These are phyloP conservation scores for Euphorbia schlechtendalii DNA, from an alignment of 441 rosid species.

Conservation along the genomic window DNA sequence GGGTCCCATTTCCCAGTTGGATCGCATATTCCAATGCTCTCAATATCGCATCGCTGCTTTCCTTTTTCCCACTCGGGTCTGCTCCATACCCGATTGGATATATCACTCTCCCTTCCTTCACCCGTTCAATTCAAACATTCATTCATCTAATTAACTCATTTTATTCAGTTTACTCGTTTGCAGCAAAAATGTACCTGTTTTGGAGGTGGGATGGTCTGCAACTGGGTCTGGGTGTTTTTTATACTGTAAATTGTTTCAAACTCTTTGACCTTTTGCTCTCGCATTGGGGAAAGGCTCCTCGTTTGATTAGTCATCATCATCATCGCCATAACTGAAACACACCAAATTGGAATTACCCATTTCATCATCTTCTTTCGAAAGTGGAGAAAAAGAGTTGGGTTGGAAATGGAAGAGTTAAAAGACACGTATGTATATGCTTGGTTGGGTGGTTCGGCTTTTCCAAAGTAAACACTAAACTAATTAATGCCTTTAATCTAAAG, in stretches of 20 bases:
- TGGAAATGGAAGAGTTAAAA: too few species aligned
- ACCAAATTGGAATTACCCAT: background rate
- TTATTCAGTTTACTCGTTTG: background rate
- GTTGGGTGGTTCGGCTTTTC: too few species aligned
- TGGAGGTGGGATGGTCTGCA: background rate
- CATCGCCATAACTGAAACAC: background rate
- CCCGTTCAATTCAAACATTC: too few species aligned
- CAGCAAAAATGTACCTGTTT: background rate
- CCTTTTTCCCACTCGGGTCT: conserved; percentile 61
- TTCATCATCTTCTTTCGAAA: too few species aligned
- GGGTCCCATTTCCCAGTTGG: conserved; percentile 23
- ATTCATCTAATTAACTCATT: background rate
- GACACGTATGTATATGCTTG: too few species aligned
- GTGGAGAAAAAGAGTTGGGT: too few species aligned
- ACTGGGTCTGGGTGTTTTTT: too few species aligned
- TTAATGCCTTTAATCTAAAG: too few species aligned
- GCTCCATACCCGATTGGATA: conserved; percentile 66
- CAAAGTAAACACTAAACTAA: too few species aligned
- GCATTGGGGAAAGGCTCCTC: background rate
- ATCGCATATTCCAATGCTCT: conserved; percentile 55
- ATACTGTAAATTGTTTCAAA: too few species aligned
- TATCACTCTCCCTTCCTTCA: conserved; percentile 37
- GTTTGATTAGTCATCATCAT: background rate
- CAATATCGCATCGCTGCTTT: conserved; percentile 55
- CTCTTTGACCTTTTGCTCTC: background rate